These are phyloP conservation scores for Aspergillus pseudoglaucus DNA, from an alignment of 2,329 filamentous ascomycete species.

Conservation along the genomic window DNA sequence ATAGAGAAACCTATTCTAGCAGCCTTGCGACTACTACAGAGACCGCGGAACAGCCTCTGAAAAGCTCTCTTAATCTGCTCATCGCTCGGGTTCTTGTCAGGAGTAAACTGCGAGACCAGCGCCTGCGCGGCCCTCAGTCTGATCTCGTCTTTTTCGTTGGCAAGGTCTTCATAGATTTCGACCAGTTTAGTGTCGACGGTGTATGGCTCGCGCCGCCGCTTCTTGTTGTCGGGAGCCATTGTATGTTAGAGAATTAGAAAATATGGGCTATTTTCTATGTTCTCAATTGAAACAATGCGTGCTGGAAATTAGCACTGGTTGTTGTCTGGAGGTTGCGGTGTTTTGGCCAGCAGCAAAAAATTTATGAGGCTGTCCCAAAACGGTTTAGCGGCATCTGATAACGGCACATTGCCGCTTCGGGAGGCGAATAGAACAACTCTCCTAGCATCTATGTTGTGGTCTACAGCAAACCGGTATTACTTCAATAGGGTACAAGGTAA, in stretches of 20 bases:
- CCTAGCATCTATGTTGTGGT: no score
- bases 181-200: constrained; percentile 41
- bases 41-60: constrained; percentile 71
- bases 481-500: no score
- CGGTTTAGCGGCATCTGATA: constrained; percentile 15
- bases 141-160: constrained; percentile 41
- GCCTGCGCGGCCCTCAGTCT: constrained; percentile 40
- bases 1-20: constrained; percentile 84
- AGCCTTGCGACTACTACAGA: constrained; percentile 84
- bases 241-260: not conserved
- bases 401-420: constrained; percentile 2
- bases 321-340: constrained; percentile 1
- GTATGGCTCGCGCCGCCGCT: constrained; percentile 36
- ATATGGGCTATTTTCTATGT: not conserved
- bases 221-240: constrained; percentile 28
- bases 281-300: not conserved
- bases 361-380: constrained; percentile 13
- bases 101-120: constrained; percentile 39
- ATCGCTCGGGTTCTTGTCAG: constrained; percentile 32
- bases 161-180: constrained; percentile 45
- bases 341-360: constrained; percentile 9
- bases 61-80: constrained; percentile 38
- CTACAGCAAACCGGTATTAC: no score
- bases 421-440: not conserved
- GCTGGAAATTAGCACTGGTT: not conserved